Conservation (phyloP, 1,284 basidiomycete genomes). For the Apiotrichum mycotoxinovorans region DNA sequence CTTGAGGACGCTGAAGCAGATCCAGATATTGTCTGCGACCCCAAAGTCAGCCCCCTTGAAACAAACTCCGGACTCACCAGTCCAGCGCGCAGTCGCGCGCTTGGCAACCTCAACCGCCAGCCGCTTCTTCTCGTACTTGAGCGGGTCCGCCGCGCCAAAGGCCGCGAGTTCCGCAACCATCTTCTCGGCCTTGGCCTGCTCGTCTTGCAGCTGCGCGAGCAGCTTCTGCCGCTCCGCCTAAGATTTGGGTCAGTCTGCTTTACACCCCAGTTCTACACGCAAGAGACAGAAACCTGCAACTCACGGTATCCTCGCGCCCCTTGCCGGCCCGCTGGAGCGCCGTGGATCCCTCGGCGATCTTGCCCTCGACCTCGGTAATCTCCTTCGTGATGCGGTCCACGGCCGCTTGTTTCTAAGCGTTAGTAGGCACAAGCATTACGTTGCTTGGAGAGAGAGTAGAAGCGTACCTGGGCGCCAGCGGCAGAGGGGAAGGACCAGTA, state of each 20-base stretch:
- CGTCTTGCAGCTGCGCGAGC: constrained; percentile 54
- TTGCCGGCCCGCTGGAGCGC: constrained; percentile 57
- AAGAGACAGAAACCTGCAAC: constrained; percentile 24
- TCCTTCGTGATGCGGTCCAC: constrained; percentile 59
- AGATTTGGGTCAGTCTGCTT: constrained; percentile 4
- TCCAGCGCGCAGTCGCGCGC: constrained; percentile 77
- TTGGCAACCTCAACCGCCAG: constrained; percentile 67
- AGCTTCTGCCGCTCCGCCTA: constrained; percentile 58
- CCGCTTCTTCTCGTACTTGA: constrained; percentile 68
- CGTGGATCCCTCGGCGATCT: constrained; percentile 37
- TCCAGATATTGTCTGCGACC: constrained; percentile 39
- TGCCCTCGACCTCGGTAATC: constrained; percentile 51
- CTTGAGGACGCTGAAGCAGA: constrained; percentile 22
- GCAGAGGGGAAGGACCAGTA: constrained; percentile 91
- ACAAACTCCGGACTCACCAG: constrained; percentile 57
- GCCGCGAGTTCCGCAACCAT: constrained; percentile 58
- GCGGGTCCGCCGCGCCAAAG: constrained; percentile 78
- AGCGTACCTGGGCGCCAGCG: constrained; percentile 67
- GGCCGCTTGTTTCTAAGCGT: constrained; percentile 54
- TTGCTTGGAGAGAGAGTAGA: constrained; percentile 8
- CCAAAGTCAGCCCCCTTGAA: not conserved
- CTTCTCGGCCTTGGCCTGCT: constrained; percentile 14
- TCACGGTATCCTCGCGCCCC: constrained; percentile 63
- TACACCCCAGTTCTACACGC: too few relatives aligned
- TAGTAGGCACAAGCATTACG: too few relatives aligned